phyloP scores from a whole-genome alignment of 202 grass and related monocot genomes.

The Dendrocalamus latiflorus region DNA sequence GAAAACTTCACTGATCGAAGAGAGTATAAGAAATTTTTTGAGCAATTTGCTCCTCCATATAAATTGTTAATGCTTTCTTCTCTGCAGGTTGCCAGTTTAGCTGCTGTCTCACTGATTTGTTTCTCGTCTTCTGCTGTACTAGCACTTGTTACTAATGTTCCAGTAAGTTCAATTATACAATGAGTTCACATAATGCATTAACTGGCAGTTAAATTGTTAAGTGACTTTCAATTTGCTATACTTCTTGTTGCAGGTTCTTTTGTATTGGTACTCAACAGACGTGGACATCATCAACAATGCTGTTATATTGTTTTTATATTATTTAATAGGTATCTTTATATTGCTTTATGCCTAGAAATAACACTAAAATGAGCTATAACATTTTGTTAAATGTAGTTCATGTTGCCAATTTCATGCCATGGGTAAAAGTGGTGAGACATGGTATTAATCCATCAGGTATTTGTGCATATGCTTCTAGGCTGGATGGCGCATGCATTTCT shows the following conservation, averaged over 20 bases:
- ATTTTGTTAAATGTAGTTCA: slow-evolving; percentile 23
- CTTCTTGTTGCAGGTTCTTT: slow-evolving; percentile 61
- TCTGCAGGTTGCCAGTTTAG: slow-evolving; percentile 92
- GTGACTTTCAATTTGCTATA: slow-evolving; percentile 11
- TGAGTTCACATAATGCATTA: slow-evolving; percentile 12
- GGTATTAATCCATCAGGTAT: slow-evolving; percentile 8
- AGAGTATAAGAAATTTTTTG: background rate
- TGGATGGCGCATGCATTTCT: background rate
- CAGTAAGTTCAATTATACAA: slow-evolving; percentile 61
- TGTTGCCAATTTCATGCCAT: background rate
- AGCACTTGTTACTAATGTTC: slow-evolving; percentile 82
- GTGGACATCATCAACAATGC: slow-evolving; percentile 51
- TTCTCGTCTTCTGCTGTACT: slow-evolving; percentile 83
- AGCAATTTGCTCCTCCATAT: background rate
- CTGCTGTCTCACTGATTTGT: slow-evolving; percentile 68
- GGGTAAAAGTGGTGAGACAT: background rate
- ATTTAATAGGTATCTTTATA: slow-evolving; percentile 64
- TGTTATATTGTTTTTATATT: slow-evolving; percentile 83
- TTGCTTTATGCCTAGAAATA: slow-evolving; percentile 7
- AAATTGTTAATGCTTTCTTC: slow-evolving; percentile 31
- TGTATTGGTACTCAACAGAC: slow-evolving; percentile 59
- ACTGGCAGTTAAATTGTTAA: background rate
- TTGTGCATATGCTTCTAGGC: slow-evolving; percentile 21
- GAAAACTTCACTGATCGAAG: background rate
- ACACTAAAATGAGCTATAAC: background rate